Evolutionary conservation across 2,329 filamentous ascomycete species (phyloP).

Genomic region (Xylariomycetidae sp.): DNA sequence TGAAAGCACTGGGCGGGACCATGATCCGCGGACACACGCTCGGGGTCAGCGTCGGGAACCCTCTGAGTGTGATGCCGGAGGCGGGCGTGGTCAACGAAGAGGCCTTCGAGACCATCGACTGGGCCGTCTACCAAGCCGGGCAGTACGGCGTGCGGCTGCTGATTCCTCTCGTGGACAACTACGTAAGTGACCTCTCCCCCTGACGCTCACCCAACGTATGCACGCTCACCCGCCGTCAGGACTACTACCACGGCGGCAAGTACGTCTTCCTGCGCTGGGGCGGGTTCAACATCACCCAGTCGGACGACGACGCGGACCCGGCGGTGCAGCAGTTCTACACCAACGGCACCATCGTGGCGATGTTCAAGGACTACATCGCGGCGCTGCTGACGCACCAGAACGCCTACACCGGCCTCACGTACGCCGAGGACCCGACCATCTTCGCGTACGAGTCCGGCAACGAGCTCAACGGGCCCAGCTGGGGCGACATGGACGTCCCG

Average conservation of each 20-base stretch:
- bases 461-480: conserved; percentile 37
- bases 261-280: conserved; percentile 41
- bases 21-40: conserved; percentile 40
- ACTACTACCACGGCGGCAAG: conserved; percentile 46
- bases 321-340: conserved; percentile 40
- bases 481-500: conserved; percentile 38
- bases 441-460: conserved; percentile 45
- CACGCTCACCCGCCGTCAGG: conserved; percentile 21
- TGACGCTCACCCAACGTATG: background rate
- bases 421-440: conserved; percentile 43
- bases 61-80: conserved; percentile 38
- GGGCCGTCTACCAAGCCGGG: conserved; percentile 40
- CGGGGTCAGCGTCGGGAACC: conserved; percentile 40
- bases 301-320: conserved; percentile 29
- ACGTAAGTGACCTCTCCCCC: conserved; percentile 26
- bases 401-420: conserved; percentile 37
- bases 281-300: conserved; percentile 35
- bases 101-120: conserved; percentile 41
- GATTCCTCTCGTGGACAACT: conserved; percentile 41
- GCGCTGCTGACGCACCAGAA: conserved; percentile 39
- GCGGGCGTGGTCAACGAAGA: conserved; percentile 33
- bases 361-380: conserved; percentile 40
- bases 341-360: conserved; percentile 33
- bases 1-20: conserved; percentile 38
- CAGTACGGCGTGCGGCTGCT: conserved; percentile 37